Conservation (phyloP, 305 asterid genomes). For the Solanum hybrid region DNA sequence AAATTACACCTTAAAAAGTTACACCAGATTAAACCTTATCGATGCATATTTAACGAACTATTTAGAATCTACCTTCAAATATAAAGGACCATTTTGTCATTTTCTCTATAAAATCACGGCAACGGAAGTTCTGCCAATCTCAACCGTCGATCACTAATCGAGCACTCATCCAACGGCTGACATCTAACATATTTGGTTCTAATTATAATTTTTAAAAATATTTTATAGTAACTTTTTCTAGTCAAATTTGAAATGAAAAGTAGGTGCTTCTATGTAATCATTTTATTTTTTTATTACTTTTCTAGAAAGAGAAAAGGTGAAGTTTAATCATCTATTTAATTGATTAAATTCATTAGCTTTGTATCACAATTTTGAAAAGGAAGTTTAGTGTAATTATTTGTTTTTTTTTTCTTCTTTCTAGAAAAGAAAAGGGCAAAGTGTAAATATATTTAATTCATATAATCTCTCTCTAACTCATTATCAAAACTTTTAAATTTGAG, state of each 20-base stretch:
- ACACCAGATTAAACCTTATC: neutral
- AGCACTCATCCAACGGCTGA: neutral
- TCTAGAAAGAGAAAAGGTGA: neutral
- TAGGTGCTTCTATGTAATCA: neutral
- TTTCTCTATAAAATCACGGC: neutral
- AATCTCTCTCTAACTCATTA: neutral
- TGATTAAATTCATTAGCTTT: neutral
- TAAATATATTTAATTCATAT: neutral
- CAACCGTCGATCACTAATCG: neutral
- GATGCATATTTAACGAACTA: neutral
- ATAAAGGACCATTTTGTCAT: neutral
- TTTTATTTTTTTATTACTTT: neutral
- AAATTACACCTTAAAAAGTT: neutral
- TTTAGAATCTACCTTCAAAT: neutral
- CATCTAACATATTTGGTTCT: neutral
- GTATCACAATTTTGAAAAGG: neutral
- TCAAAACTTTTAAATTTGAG: neutral
- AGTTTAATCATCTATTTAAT: neutral
- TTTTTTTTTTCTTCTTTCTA: neutral
- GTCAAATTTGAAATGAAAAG: neutral
- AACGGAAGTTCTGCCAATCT: neutral
- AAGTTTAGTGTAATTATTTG: neutral
- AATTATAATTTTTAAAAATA: neutral
- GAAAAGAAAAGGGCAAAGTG: neutral
- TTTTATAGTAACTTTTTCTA: neutral